A percentile compares a stretch with the other conserved stretches of the same genome.
Evolutionary conservation across 768 basidiomycete species (phyloP).

Genomic region (Naganishia vishniacii): DNA sequence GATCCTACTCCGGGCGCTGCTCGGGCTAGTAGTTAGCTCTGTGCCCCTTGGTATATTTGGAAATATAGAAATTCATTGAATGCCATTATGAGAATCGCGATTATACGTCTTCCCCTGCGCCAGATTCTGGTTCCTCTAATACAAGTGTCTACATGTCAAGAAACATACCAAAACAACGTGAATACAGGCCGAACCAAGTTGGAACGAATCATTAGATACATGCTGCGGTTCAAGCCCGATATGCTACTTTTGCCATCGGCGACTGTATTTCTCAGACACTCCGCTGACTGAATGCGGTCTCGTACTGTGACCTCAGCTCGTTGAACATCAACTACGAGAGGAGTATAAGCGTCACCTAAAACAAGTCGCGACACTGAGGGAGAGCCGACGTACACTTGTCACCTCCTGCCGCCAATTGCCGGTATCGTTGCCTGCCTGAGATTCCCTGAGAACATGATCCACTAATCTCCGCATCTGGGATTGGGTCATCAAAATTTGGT

Average conservation of each 20-base stretch:
- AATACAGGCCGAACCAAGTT: constrained; percentile 2
- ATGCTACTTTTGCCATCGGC: not conserved
- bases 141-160: constrained; percentile 1
- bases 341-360: not conserved
- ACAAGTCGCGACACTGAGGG: not conserved
- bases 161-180: not conserved
- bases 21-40: not conserved
- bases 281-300: constrained; percentile 11
- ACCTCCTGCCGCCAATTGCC: constrained; percentile 17
- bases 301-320: constrained; percentile 16
- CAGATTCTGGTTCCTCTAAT: not conserved
- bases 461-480: constrained; percentile 18
- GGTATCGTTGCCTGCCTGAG: constrained; percentile 10
- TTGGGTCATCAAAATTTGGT: constrained; percentile 16
- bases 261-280: not conserved
- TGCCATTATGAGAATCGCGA: not conserved
- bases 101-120: not conserved
- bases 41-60: not conserved
- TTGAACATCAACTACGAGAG: constrained; percentile 15
- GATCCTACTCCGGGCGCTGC: constrained; percentile 43
- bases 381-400: not conserved
- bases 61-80: not conserved
- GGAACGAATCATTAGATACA: not conserved
- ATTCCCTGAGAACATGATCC: constrained; percentile 21
- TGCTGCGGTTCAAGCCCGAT: not conserved